These are phyloP conservation scores for Boletus reticulatus DNA, from an alignment of 768 basidiomycete species.

Conservation along the genomic window DNA sequence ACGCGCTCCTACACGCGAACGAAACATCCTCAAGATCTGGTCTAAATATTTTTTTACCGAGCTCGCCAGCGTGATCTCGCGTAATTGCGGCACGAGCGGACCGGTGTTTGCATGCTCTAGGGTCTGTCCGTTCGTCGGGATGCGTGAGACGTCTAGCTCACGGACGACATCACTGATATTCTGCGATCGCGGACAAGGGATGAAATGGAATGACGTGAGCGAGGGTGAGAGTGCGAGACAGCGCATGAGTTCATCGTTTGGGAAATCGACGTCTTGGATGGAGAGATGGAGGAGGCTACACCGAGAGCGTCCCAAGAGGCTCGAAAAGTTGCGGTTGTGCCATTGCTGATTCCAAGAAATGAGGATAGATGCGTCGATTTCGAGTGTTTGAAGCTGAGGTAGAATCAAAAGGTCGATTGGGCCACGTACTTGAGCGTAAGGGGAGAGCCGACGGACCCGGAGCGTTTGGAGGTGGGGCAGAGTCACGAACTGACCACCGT, in stretches of 20 bases:
- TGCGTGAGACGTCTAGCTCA: slow-evolving; percentile 1
- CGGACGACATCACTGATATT: slow-evolving; percentile 7
- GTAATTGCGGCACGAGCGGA: slow-evolving; percentile 7
- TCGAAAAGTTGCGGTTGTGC: slow-evolving; percentile 11
- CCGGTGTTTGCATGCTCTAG: not conserved
- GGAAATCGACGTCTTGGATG: slow-evolving; percentile 14
- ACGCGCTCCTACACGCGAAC: slow-evolving; percentile 5
- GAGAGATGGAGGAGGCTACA: slow-evolving; percentile 11
- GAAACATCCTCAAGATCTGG: slow-evolving; percentile 4
- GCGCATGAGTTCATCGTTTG: slow-evolving; percentile 17
- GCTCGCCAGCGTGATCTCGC: slow-evolving; percentile 16
- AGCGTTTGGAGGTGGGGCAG: slow-evolving; percentile 14
- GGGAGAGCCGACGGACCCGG: slow-evolving; percentile 13
- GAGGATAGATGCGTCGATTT: slow-evolving; percentile 9
- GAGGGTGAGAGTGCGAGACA: slow-evolving; percentile 15
- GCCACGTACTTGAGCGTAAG: not conserved
- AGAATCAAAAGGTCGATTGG: slow-evolving; percentile 13
- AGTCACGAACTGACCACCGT: not conserved
- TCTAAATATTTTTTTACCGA: slow-evolving; percentile 9
- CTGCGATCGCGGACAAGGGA: slow-evolving; percentile 18
- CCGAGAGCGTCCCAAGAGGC: slow-evolving; percentile 14
- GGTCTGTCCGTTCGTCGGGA: not conserved
- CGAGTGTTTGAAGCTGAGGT: slow-evolving; percentile 19
- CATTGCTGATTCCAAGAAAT: not conserved
- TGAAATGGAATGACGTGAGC: slow-evolving; percentile 11